phyloP scores from a whole-genome alignment of 2,329 filamentous ascomycete genomes.

The Thermoascus crustaceus region DNA sequence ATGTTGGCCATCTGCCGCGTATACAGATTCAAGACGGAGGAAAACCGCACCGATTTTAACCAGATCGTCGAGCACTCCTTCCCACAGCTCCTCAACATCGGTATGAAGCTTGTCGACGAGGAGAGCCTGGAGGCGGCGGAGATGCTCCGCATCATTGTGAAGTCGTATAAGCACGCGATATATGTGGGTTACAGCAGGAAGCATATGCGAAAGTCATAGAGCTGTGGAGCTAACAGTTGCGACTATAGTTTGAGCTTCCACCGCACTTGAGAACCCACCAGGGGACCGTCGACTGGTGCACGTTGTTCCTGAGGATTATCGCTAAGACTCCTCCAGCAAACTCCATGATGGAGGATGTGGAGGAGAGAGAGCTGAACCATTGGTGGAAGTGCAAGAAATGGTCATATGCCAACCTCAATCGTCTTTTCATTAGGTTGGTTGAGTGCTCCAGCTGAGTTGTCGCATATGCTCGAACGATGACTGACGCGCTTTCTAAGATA shows the following conservation, averaged over 20 bases:
- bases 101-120: conserved; percentile 80
- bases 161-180: conserved; percentile 96
- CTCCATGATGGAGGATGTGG: conserved; percentile 68
- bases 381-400: conserved; percentile 99
- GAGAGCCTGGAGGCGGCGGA: conserved; percentile 90
- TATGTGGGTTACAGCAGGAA: conserved; percentile 58
- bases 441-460: conserved; percentile 2
- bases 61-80: conserved; percentile 90
- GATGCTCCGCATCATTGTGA: conserved; percentile 91
- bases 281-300: conserved; percentile 90
- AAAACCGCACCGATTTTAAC: conserved; percentile 78
- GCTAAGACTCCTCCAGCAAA: conserved; percentile 72
- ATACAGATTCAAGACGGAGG: conserved; percentile 86
- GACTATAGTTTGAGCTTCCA: conserved; percentile 70
- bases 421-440: conserved; percentile 77
- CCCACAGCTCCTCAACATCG: conserved; percentile 76
- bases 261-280: conserved; percentile 68
- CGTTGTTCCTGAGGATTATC: conserved; percentile 83
- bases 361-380: conserved; percentile 85
- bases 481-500: conserved; percentile 51
- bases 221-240: conserved; percentile 23
- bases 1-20: conserved; percentile 89
- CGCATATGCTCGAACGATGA: conserved; percentile 4
- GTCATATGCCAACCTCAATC: conserved; percentile 96
- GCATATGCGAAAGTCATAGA: conserved; percentile 1